These are phyloP conservation scores for Cenchrus purpureus DNA, from an alignment of 176 grass and related monocot species.

Conservation along the genomic window DNA sequence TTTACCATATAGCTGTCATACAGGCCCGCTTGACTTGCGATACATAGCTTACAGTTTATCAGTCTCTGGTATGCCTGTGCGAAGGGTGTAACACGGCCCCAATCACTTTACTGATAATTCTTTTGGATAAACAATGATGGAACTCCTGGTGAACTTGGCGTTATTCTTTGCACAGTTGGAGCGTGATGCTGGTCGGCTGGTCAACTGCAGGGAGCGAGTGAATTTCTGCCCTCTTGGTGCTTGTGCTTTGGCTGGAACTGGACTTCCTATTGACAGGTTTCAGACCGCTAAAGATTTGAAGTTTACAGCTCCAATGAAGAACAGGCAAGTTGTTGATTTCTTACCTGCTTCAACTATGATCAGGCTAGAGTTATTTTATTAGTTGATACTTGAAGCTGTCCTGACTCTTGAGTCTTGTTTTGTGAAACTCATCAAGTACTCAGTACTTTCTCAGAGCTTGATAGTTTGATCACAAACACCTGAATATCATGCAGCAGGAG, in stretches of 20 bases:
- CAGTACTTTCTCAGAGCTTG: too few species aligned
- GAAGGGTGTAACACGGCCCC: neutral
- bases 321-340: slow-evolving; percentile 63
- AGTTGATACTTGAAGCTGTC: neutral
- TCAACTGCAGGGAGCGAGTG: slow-evolving; percentile 85
- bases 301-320: slow-evolving; percentile 93
- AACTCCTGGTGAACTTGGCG: slow-evolving; percentile 8
- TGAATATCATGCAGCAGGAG: neutral
- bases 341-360: slow-evolving; percentile 17
- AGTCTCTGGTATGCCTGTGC: neutral
- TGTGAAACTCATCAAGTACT: neutral
- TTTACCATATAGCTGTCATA: neutral
- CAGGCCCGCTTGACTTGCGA: neutral
- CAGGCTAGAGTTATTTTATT: slow-evolving; percentile 13
- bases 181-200: slow-evolving; percentile 82
- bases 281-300: slow-evolving; percentile 81
- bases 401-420: neutral
- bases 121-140: slow-evolving; percentile 19
- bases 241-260: slow-evolving; percentile 97
- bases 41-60: slow-evolving; percentile 7
- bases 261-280: slow-evolving; percentile 95
- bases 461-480: neutral
- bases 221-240: slow-evolving; percentile 97
- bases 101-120: neutral
- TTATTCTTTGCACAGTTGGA: slow-evolving; percentile 67